Conservation (phyloP, 441 rosid genomes). For the Flueggea neowawraea region DNA sequence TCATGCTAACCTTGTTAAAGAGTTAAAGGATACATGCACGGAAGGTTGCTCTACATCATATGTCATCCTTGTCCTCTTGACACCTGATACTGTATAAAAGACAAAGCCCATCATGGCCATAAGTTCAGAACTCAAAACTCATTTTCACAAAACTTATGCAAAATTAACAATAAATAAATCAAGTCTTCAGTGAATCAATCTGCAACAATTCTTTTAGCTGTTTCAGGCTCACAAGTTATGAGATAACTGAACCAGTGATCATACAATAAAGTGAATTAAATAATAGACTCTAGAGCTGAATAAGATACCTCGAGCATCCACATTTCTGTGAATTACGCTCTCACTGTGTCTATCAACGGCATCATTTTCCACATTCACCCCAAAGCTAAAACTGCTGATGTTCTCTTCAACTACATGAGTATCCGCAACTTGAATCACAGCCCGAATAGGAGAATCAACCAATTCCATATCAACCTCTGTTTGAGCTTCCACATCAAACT, state of each 20-base stretch:
- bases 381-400: conserved; percentile 5
- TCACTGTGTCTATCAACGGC: conserved; percentile 24
- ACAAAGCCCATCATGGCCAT: no score
- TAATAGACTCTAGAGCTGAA: no score
- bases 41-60: conserved; percentile 60
- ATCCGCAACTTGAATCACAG: conserved; percentile 31
- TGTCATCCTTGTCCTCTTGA: conserved; percentile 55
- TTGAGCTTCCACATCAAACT: conserved; percentile 19
- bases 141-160: no score
- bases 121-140: no score
- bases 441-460: conserved; percentile 34
- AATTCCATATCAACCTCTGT: conserved; percentile 39
- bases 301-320: no score
- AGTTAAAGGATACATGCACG: conserved; percentile 63
- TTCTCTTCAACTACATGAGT: conserved; percentile 36
- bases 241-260: no score
- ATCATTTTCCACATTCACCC: conserved; percentile 20
- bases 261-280: no score
- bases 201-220: no score
- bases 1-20: conserved; percentile 73
- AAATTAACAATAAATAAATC: no score
- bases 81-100: conserved; percentile 41
- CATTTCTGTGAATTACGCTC: conserved; percentile 41
- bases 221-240: no score
- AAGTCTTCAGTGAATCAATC: no score